Conservation (phyloP, 768 basidiomycete genomes). For the Naganishia randhawae region DNA sequence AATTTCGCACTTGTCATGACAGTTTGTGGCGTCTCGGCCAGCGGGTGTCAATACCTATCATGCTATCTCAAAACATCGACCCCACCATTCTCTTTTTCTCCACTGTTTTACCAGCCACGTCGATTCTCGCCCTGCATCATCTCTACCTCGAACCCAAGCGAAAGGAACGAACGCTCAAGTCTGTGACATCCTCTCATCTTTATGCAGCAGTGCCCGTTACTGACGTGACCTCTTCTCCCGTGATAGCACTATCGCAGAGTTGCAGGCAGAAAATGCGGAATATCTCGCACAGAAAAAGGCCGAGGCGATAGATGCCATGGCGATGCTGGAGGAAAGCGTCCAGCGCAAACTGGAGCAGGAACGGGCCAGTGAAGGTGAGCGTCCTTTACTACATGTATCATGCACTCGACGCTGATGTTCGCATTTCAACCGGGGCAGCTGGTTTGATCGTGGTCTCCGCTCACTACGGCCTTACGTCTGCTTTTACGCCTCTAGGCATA, state of each 20-base stretch:
- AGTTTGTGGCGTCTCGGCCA: constrained; percentile 52
- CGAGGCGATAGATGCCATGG: constrained; percentile 63
- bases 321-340: constrained; percentile 66
- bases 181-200: constrained; percentile 27
- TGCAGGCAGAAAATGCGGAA: constrained; percentile 63
- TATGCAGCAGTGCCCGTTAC: constrained; percentile 24
- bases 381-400: neutral
- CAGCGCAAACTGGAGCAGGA: constrained; percentile 64
- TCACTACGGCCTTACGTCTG: constrained; percentile 60
- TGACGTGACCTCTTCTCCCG: constrained; percentile 13
- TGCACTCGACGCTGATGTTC: neutral
- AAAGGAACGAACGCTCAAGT: constrained; percentile 42
- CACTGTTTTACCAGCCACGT: constrained; percentile 47
- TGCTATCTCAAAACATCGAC: constrained; percentile 48
- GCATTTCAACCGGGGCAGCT: constrained; percentile 51
- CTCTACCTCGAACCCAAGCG: constrained; percentile 48
- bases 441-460: constrained; percentile 72
- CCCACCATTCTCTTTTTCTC: constrained; percentile 43
- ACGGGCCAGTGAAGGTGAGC: constrained; percentile 63
- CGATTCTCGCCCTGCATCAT: constrained; percentile 49
- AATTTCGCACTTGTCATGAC: too few relatives aligned
- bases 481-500: constrained; percentile 43
- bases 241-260: constrained; percentile 63
- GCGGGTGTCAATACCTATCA: constrained; percentile 43
- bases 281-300: constrained; percentile 62